Evolutionary conservation across 1,284 basidiomycete species (phyloP).

Genomic region (Sutorius eximius): DNA sequence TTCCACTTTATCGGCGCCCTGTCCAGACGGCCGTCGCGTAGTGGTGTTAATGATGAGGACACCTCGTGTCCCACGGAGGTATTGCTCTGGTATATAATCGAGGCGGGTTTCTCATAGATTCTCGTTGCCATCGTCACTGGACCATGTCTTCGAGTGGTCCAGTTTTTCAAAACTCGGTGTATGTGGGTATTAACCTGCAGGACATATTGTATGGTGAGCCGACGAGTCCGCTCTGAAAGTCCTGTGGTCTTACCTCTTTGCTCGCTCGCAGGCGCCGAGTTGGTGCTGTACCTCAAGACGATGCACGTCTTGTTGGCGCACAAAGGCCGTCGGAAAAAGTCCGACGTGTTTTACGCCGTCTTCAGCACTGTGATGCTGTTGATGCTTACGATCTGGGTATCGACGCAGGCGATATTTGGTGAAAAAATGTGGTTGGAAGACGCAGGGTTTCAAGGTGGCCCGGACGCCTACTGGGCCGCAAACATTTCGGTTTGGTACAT

Average conservation of each 20-base stretch:
- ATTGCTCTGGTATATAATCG: conserved; percentile 8
- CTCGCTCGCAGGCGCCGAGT: conserved; percentile 16
- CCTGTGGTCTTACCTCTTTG: neutral
- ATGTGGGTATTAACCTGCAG: conserved; percentile 29
- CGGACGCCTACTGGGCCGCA: conserved; percentile 16
- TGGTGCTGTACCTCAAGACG: conserved; percentile 29
- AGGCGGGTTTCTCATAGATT: neutral
- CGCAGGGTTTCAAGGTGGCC: conserved; percentile 15
- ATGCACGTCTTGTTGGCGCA: conserved; percentile 18
- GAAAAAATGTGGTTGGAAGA: conserved; percentile 28
- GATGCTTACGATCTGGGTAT: conserved; percentile 24
- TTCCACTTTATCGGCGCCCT: neutral
- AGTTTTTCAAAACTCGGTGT: conserved; percentile 27
- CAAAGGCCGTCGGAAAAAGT: neutral
- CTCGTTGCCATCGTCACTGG: neutral
- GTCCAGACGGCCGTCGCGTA: neutral
- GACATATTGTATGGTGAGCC: conserved; percentile 28
- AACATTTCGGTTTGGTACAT: conserved; percentile 26
- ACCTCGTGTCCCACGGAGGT: neutral
- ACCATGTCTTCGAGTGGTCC: conserved; percentile 21
- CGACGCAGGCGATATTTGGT: conserved; percentile 27
- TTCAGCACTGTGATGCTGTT: conserved; percentile 29
- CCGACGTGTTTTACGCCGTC: conserved; percentile 20
- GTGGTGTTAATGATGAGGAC: neutral
- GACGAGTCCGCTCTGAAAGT: too few relatives aligned